Base-by-base conservation (phyloP, 805 yeast genomes). In the Metschnikowia matae region DNA sequence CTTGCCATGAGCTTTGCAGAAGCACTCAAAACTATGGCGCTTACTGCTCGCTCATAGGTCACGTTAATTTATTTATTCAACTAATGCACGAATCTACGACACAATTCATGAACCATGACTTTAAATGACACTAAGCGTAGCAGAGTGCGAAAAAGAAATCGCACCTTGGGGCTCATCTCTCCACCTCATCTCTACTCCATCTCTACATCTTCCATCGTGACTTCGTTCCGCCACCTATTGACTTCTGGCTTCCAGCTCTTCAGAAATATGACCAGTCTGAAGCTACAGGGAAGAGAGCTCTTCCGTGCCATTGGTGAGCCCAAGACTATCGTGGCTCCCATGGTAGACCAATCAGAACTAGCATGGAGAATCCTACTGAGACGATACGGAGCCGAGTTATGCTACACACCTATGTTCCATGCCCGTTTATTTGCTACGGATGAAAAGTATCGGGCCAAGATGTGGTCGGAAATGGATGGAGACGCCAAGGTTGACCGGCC, bases 381-480 rank as follows among this genome's bases (percentile, higher is more conserved):
- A 49, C 75, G 78, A 52, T 85, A 91, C 61, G 99, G 99, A 3
- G 98, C 99, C 0, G 89, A 90, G 2, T 72, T 94, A 33, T 89
- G 97, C 62, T 94, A 92, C 62, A 88, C 98, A 0, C 99, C 99
- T 3, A 94, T 94, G 99, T 80, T 87, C 57, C 98, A 94, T 67
- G 96, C 99, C 3, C 77, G 90, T 44, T 70, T 91, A 36, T 94
- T 94, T 69, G 95, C 95, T 23, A 86, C 87, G 2, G 85, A 85
- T 44, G 86, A 83, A 53, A 87, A 87, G 59, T 94, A 94, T 63
- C 75, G 98, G 48, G 72, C 73, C 17, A 87, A 83, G 53, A 86
- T 83, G 84, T 82, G 88, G 82, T 73, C 78, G 10, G 75, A 73
- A 5, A 59, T 78, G 56, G 98, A 94, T 65, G 98, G 98, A 4